Evolutionary conservation across 768 basidiomycete species (phyloP).

Genomic region (Cytidiella melzeri): DNA sequence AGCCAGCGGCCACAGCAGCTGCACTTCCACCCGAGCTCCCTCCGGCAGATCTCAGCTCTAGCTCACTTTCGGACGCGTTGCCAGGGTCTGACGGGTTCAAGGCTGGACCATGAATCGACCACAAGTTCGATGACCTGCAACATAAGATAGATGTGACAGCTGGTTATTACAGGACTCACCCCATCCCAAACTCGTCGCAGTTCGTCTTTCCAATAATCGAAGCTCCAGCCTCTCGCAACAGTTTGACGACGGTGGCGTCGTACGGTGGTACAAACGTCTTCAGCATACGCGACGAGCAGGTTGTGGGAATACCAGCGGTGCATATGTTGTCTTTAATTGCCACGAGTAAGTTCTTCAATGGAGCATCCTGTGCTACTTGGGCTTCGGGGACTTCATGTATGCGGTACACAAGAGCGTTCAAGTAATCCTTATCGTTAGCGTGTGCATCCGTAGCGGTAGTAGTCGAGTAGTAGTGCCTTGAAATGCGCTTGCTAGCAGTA

Average conservation of each 20-base stretch:
- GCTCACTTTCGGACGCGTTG: slow-evolving; percentile 19
- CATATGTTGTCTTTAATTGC: slow-evolving; percentile 89
- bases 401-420: slow-evolving; percentile 52
- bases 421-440: slow-evolving; percentile 35
- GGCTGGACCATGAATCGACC: slow-evolving; percentile 72
- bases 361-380: neutral
- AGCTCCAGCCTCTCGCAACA: slow-evolving; percentile 59
- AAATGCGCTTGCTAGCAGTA: neutral
- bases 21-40: slow-evolving; percentile 96
- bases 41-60: slow-evolving; percentile 63
- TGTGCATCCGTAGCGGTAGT: no score
- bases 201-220: slow-evolving; percentile 84
- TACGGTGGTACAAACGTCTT: slow-evolving; percentile 71
- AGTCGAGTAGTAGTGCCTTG: neutral
- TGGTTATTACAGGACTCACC: slow-evolving; percentile 41
- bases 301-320: slow-evolving; percentile 55
- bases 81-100: slow-evolving; percentile 54
- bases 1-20: slow-evolving; percentile 80
- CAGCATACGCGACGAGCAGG: slow-evolving; percentile 77
- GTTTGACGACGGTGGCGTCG: slow-evolving; percentile 76
- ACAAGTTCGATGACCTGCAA: slow-evolving; percentile 66
- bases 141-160: neutral
- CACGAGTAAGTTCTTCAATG: slow-evolving; percentile 42
- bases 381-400: neutral
- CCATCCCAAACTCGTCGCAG: slow-evolving; percentile 99